phyloP scores from a whole-genome alignment of 73 alveolate species.

The Breviolum minutum region DNA sequence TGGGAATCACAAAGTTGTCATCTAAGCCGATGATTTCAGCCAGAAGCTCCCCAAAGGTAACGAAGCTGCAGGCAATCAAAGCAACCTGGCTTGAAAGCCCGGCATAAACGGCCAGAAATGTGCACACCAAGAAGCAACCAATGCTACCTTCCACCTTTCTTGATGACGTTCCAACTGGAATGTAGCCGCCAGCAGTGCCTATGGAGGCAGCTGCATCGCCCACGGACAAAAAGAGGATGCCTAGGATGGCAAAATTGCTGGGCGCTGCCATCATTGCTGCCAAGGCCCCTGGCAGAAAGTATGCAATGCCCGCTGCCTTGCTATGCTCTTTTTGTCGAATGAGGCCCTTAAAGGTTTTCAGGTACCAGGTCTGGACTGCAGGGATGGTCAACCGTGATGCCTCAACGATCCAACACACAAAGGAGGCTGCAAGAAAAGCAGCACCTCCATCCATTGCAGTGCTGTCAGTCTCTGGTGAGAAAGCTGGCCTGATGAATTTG shows the following conservation, averaged over 20 bases:
- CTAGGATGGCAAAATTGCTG: constrained; percentile 33
- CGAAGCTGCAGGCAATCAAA: constrained; percentile 54
- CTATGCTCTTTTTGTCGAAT: constrained; percentile 70
- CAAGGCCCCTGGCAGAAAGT: constrained; percentile 81
- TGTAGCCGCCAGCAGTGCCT: constrained; percentile 90
- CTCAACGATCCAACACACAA: constrained; percentile 62
- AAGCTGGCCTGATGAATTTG: constrained; percentile 60
- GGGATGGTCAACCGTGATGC: constrained; percentile 81
- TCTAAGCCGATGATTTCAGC: constrained; percentile 85
- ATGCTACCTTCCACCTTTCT: constrained; percentile 92
- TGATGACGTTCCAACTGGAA: constrained; percentile 61
- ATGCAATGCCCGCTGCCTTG: constrained; percentile 94
- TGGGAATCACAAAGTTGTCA: constrained; percentile 89
- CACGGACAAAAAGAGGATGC: constrained; percentile 63
- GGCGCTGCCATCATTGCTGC: constrained; percentile 93
- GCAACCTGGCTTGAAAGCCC: constrained; percentile 68
- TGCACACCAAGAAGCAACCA: constrained; percentile 73
- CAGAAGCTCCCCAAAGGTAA: constrained; percentile 78
- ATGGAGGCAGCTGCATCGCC: constrained; percentile 94
- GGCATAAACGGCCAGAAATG: constrained; percentile 9
- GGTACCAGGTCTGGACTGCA: constrained; percentile 71
- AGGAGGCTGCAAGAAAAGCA: constrained; percentile 45
- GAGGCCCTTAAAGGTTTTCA: constrained; percentile 71
- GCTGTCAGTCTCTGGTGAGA: constrained; percentile 45
- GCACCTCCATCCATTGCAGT: constrained; percentile 75